Conservation (phyloP, 192 early-diverging fungal genomes). For the Powellomyces hirtus region DNA sequence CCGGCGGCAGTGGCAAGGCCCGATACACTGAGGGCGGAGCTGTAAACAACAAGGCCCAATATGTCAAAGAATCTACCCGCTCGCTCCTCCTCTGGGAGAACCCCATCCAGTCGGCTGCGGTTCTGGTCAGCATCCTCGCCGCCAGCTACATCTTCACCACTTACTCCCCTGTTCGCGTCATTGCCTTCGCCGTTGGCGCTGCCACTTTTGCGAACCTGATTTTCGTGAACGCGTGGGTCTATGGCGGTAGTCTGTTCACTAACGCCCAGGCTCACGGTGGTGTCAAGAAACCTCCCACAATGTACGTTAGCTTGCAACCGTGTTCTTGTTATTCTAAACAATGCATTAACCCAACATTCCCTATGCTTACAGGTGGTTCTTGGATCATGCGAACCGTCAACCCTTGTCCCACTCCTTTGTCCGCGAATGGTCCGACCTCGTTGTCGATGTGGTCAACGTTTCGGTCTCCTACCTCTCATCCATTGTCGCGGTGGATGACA, state of each 20-base stretch:
- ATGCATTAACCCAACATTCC: background rate
- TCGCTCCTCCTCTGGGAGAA: conserved; percentile 19
- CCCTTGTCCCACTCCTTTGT: background rate
- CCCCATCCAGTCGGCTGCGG: conserved; percentile 2
- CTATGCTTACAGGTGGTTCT: conserved; percentile 17
- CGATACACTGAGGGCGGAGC: background rate
- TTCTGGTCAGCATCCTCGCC: conserved; percentile 4
- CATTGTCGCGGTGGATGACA: conserved; percentile 25
- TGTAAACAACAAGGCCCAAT: background rate
- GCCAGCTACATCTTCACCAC: conserved; percentile 6
- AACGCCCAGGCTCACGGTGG: background rate
- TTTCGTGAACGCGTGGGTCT: conserved; percentile 23
- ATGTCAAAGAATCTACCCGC: background rate
- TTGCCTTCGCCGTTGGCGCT: conserved; percentile 1
- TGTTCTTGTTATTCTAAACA: too few species aligned
- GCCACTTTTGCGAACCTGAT: conserved; percentile 20
- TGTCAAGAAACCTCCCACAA: conserved; percentile 28
- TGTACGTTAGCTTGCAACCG: too few species aligned
- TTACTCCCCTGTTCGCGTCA: conserved; percentile 22
- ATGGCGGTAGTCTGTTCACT: conserved; percentile 3
- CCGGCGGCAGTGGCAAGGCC: background rate
- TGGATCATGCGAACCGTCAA: conserved; percentile 23
- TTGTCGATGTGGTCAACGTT: conserved; percentile 19
- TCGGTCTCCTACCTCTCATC: background rate
- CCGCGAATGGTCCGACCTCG: conserved; percentile 19